Base-by-base conservation (phyloP, 176 grass and related monocot species). In the Cocos nucifera region DNA sequence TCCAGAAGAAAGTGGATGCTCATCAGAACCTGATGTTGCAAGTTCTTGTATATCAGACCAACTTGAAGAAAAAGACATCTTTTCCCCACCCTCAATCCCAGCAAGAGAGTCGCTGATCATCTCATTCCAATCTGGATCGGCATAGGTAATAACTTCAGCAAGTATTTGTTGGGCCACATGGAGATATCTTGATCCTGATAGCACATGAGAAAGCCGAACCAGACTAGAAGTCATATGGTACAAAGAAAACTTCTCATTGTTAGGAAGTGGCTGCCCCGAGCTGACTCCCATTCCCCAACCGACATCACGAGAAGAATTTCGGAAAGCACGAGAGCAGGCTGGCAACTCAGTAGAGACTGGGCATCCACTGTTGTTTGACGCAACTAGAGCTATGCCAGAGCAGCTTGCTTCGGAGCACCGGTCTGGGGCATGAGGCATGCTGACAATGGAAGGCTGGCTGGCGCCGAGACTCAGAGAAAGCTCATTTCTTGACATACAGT, bases 101-200 rank as follows among this genome's bases (percentile, higher is more conserved):
- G 58, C 61, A 56, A 18, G 30, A 0, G 69, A 60, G 63, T 72
- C 73, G 3, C 61, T 12, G 10, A 14, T 54, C 3, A 18, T 35
- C 56, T 32, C 63, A 30, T 64, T 28, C 12, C 63, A 63, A 70
- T 85, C 86, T 16, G 16, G 26, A 7, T 90, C 54, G 23, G 85
- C 12, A 76, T 50, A 69, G 56, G 53, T 50, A 0, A 79, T 58
- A 71, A 77, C 56, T 35, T 90, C 80, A 62, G 82, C 72, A 64
- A 96, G 83, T 66, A 77, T 68, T 65, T 75, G 67, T 80, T 87
- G 67, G 44, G 72, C 83, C 32, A 71, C 74, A 50, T 78, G 67
- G 24, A 75, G 56, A 65, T 95, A 95, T 67, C 66, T 79, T 4
- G 90, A 87, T 6, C 78, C 74, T 66, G 77, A 58, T 77, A 82